phyloP scores from a whole-genome alignment of 2,329 filamentous ascomycete genomes.

The Trichoderma harzianum region DNA sequence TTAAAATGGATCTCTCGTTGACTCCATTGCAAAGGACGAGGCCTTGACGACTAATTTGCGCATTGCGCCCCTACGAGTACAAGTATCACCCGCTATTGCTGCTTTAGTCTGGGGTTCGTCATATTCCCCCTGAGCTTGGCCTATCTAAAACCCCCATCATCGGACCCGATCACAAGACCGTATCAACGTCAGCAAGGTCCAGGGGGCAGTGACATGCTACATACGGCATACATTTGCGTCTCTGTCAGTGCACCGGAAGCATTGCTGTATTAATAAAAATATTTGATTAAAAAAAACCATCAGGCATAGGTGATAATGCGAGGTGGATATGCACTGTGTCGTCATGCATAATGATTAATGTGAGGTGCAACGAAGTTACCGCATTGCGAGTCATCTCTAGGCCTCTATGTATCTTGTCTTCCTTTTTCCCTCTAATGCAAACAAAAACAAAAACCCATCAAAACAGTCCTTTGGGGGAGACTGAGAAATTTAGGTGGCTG shows the following conservation, averaged over 20 bases:
- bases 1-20: not conserved
- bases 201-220: not conserved
- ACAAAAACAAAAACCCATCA: not conserved
- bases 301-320: not conserved
- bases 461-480: not conserved
- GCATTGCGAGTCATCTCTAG: slow-evolving; percentile 3
- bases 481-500: not conserved
- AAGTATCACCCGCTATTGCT: not conserved
- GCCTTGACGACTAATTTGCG: not conserved
- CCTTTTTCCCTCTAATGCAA: not conserved
- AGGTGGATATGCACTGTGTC: slow-evolving; percentile 5
- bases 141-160: slow-evolving; percentile 7
- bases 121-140: not conserved
- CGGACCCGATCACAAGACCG: slow-evolving; percentile 15
- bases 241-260: not conserved
- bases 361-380: not conserved
- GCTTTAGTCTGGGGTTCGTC: not conserved
- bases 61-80: not conserved
- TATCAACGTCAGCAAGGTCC: slow-evolving; percentile 8
- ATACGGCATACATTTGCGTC: not conserved
- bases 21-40: not conserved
- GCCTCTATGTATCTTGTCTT: slow-evolving; percentile 14
- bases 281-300: not conserved
- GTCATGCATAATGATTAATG: slow-evolving; percentile 10
- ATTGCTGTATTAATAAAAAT: not conserved